Evolutionary conservation across 75 land plant species (phyloP), one percentile per base, ranked within the genome.

Genomic region (Cryptomeria japonica): DNA sequence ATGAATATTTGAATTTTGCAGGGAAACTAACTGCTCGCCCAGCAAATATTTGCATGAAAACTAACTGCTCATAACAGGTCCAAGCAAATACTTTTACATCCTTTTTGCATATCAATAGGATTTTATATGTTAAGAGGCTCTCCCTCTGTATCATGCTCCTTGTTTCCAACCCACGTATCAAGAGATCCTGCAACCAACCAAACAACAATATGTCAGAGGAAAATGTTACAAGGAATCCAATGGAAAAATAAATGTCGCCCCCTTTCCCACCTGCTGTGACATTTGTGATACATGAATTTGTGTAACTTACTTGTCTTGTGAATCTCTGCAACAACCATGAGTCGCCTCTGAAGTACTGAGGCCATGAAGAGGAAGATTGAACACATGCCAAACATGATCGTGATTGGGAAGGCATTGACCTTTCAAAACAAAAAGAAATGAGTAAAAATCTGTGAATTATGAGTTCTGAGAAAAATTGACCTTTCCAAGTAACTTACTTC

Each of bases 381-480:
- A 91, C 99, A 98, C 99, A 98, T 98, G 55, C 99, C 99, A 91
- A 98, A 98, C 99, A 98, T 98, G 49, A 96, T 88, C 16, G 96
- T 95, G 87, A 98, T 98, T 11, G 99, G 99, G 93, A 98, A 98
- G 70, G 99, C 99, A 90, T 90, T 89, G 68, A 98, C 99, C 99
- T 98, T 85, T 41, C 91, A 88, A 82, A 83, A 34, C 14, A 75
- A 88, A 16, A 85, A 85, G 31, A 86, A n/a, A 47, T 25, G 77
- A 86, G 77, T 32, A 49, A 84, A n/a, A 61, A 11, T 36, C 18
- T 58, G 41, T 41, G 58, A 86, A 47, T 32, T 9, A 87, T 83
- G 15, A 51, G 55, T 14, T 51, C 53, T 49, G 14, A 49, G 14
- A 49, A 51, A 51, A 12, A 46, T 83, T 22, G 12, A 36, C 44